Conservation (phyloP, 306 rosid species). For the Alnus glutinosa region DNA sequence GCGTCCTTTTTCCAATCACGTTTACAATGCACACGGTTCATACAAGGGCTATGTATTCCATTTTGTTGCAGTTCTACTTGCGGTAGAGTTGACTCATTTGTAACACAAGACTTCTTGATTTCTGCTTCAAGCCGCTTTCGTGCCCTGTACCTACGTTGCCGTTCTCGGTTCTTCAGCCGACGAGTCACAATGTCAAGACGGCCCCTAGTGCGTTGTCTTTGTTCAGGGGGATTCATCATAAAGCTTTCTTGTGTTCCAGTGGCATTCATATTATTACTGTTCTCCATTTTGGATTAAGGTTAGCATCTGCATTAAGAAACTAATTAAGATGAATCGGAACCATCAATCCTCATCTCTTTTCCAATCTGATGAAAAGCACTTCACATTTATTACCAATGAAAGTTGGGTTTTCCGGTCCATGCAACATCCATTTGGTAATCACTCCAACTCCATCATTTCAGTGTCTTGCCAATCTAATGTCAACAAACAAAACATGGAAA, state of each 20-base stretch:
- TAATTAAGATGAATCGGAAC: conserved; percentile 16
- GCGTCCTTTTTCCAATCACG: conserved; percentile 95
- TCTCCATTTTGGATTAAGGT: conserved; percentile 53
- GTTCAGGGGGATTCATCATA: conserved; percentile 49
- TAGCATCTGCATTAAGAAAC: conserved; percentile 49
- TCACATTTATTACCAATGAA: conserved; percentile 20
- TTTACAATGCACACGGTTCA: conserved; percentile 48
- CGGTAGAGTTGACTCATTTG: conserved; percentile 31
- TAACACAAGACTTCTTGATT: conserved; percentile 37
- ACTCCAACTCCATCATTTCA: conserved; percentile 7
- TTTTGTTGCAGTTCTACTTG: conserved; percentile 38
- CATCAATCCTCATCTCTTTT: conserved; percentile 9
- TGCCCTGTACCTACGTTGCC: conserved; percentile 91
- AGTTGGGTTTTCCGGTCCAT: conserved; percentile 16
- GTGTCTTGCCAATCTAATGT: conserved; percentile 5
- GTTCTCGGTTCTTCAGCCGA: conserved; percentile 85
- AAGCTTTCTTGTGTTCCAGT: conserved; percentile 45
- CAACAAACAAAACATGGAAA: conserved; percentile 4
- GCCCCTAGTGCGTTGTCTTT: conserved; percentile 45
- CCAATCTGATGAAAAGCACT: conserved; percentile 15
- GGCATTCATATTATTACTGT: conserved; percentile 39
- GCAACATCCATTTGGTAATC: conserved; percentile 15
- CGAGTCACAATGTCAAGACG: conserved; percentile 57
- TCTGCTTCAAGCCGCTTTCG: conserved; percentile 85
- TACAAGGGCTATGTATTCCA: conserved; percentile 35